Evolutionary conservation across 257 asterid species (phyloP).

Genomic region (Thymus mandschuricus): DNA sequence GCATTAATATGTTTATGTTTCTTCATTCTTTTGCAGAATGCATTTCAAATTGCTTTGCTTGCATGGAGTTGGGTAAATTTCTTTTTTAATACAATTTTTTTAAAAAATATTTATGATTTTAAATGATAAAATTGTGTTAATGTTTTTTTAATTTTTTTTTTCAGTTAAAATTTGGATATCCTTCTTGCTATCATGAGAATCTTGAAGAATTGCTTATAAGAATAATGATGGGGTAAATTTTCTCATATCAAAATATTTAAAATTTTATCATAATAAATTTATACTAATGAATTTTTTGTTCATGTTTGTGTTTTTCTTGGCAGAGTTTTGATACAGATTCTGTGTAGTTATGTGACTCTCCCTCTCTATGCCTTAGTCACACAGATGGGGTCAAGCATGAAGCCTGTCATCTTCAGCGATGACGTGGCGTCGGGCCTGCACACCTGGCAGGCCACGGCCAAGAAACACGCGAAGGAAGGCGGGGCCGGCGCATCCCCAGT

Average conservation of each 20-base stretch:
- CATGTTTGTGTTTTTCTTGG: background rate
- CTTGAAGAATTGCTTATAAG: slow-evolving; percentile 66
- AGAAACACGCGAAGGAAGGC: slow-evolving; percentile 60
- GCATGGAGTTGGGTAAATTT: slow-evolving; percentile 86
- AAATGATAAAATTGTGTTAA: no score
- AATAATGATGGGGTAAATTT: slow-evolving; percentile 69
- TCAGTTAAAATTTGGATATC: slow-evolving; percentile 75
- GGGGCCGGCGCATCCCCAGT: slow-evolving; percentile 42
- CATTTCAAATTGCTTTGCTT: slow-evolving; percentile 91
- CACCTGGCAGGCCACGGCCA: slow-evolving; percentile 78
- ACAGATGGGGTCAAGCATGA: slow-evolving; percentile 89
- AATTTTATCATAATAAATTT: background rate
- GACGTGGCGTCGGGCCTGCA: slow-evolving; percentile 64
- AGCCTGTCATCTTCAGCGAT: slow-evolving; percentile 70
- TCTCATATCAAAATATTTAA: background rate
- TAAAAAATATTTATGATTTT: background rate
- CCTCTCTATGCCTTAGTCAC: slow-evolving; percentile 91
- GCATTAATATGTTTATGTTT: background rate
- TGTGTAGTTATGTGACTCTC: slow-evolving; percentile 93
- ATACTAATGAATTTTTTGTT: background rate
- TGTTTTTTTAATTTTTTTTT: slow-evolving; percentile 7
- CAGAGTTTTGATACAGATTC: slow-evolving; percentile 66
- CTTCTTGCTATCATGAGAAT: slow-evolving; percentile 78
- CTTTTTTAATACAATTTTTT: background rate
- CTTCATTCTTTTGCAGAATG: slow-evolving; percentile 58